These are phyloP conservation scores for Lepidium sativum DNA, from an alignment of 345 rosid genomes.

Conservation along the genomic window DNA sequence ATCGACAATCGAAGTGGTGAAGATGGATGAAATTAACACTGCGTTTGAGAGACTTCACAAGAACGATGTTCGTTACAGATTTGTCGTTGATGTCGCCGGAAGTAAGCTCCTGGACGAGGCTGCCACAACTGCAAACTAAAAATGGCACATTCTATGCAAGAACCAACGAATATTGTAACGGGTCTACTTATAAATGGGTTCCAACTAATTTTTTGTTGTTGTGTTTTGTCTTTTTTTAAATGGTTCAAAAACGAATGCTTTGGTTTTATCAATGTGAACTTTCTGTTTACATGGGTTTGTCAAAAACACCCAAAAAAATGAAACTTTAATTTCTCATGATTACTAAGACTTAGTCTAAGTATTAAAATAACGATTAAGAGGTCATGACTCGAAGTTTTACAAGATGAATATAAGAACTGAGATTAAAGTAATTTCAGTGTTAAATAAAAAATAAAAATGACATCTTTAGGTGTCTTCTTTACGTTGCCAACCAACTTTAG, in stretches of 20 bases:
- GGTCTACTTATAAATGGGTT: not conserved
- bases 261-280: not conserved
- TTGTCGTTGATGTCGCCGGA: constrained; percentile 51
- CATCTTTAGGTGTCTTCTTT: constrained; percentile 7
- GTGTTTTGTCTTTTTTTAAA: not conserved
- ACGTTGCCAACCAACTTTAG: not conserved
- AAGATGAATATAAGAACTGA: not conserved
- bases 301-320: not conserved
- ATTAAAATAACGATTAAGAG: too few relatives aligned
- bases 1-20: constrained; percentile 46
- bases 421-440: not conserved
- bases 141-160: not conserved
- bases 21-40: constrained; percentile 42
- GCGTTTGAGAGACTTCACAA: constrained; percentile 55
- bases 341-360: too few relatives aligned
- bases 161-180: not conserved
- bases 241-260: not conserved
- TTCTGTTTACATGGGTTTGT: not conserved
- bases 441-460: not conserved
- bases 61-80: constrained; percentile 59
- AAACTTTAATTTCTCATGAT: too few relatives aligned
- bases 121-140: constrained; percentile 7
- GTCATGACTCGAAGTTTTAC: not conserved
- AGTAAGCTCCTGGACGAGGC: constrained; percentile 34
- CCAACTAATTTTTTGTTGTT: not conserved